phyloP scores from a whole-genome alignment of 805 yeast genomes.

The Monosporozyma aquatica region DNA sequence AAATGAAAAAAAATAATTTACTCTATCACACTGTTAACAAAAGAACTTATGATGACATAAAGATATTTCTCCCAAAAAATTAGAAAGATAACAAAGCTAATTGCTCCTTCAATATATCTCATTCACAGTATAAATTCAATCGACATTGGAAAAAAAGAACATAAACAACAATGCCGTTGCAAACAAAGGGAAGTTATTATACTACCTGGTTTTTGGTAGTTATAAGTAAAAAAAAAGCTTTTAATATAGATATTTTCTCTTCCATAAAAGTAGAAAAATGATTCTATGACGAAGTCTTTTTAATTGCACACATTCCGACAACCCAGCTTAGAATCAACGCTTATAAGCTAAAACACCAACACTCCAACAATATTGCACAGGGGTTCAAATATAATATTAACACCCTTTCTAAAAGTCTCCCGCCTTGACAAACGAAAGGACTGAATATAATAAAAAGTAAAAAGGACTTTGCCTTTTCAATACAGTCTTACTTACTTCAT shows the following conservation, averaged over 20 bases:
- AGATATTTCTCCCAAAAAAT: neutral
- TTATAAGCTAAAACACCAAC: neutral
- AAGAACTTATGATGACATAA: neutral
- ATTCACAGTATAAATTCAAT: neutral
- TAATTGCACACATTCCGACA: neutral
- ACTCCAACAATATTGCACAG: neutral
- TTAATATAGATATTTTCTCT: no score
- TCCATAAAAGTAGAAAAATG: no score
- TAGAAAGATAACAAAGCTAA: slow-evolving; percentile 25
- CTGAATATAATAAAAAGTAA: no score
- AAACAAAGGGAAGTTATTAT: neutral
- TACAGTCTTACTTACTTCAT: neutral
- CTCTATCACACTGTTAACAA: neutral
- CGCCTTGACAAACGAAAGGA: no score
- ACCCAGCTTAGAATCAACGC: slow-evolving; percentile 1
- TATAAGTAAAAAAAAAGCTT: no score
- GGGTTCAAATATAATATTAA: no score
- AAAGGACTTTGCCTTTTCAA: no score
- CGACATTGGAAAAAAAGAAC: no score
- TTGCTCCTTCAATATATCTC: slow-evolving; percentile 19
- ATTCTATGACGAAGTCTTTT: no score
- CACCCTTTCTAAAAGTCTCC: no score
- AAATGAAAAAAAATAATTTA: neutral
- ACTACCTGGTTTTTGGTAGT: neutral
- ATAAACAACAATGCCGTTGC: neutral